phyloP scores from a whole-genome alignment of 768 basidiomycete genomes.

The Sutorius australiensis region DNA sequence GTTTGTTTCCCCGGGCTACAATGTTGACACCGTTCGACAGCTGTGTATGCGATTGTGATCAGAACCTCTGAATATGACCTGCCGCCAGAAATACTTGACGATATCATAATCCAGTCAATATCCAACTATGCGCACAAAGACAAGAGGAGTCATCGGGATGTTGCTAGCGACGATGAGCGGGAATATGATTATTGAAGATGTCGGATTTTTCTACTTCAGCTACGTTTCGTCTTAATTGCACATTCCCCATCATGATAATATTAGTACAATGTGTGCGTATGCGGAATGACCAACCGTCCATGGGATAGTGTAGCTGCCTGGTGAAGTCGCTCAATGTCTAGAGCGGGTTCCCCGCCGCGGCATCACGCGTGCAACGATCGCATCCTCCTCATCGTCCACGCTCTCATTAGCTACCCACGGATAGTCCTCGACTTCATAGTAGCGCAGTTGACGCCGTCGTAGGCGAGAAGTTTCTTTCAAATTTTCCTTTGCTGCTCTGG shows the following conservation, averaged over 20 bases:
- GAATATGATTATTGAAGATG: conserved; percentile 20
- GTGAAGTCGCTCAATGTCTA: conserved; percentile 9
- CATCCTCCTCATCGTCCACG: conserved; percentile 4
- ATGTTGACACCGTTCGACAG: conserved; percentile 34
- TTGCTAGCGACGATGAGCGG: conserved; percentile 26
- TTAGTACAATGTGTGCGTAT: not conserved
- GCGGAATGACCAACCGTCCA: not conserved
- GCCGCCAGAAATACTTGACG: conserved; percentile 63
- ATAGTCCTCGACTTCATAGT: conserved; percentile 11
- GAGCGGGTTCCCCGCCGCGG: conserved; percentile 18
- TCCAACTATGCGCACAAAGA: conserved; percentile 29
- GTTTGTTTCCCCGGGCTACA: not conserved
- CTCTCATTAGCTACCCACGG: conserved; percentile 6
- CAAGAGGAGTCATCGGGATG: conserved; percentile 18
- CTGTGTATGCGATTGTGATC: conserved; percentile 68
- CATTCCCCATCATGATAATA: not conserved
- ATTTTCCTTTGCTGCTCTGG: conserved; percentile 18
- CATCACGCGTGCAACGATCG: not conserved
- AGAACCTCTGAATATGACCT: conserved; percentile 72
- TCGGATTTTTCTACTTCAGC: not conserved
- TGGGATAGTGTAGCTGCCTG: not conserved
- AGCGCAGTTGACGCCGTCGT: conserved; percentile 13
- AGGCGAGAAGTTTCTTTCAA: conserved; percentile 7
- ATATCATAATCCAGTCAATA: conserved; percentile 55
- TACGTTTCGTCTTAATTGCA: not conserved